Base-by-base conservation (phyloP, 2,329 filamentous ascomycete species). In the Clonostachys chloroleuca region DNA sequence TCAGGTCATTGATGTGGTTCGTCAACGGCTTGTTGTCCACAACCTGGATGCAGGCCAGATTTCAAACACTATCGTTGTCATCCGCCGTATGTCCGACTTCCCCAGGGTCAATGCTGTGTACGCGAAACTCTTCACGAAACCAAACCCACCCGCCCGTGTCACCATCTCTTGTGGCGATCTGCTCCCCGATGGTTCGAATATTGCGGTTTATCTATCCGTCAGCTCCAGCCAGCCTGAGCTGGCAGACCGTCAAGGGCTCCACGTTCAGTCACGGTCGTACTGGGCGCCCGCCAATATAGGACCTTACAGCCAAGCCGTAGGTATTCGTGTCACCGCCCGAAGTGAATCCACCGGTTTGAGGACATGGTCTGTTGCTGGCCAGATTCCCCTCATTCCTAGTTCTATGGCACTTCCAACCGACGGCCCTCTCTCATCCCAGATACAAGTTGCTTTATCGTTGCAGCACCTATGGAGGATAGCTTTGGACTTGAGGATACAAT, bases 201-300 rank as follows among this genome's bases (percentile, higher is more conserved):
- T 85, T 45, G 67, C 88, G 14, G 77, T 92, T 51, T 73, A 76
- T 54, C 61, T 81, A 37, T 69, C 69, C 2, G 61, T 72, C 5
- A 41, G 46, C 17, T 69, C 72, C 20, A 52, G 59, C 2, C 50
- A 50, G 3, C 51, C 64, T 18, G 48, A 52, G 9, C 50, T 45
- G 6, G 46, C 46, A n/a, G 56, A 61, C 34, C 66, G 87, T 67
- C 73, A 76, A 45, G 81, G 81, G 1, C 77, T 97, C 2, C 94
- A 99, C 63, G 92, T 99, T 6, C 94, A 97, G 67, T 92, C 88
- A 5, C 77, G 89, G 37, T 95, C 90, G 12, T 97, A 97, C 73
- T 99, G 94, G 94, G 94, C 94, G 0, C 94, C 94, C 0, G 92
- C 94, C 17, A 97, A 97, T 60, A 97, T 99, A 46, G 94, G 94